phyloP scores from a whole-genome alignment of 345 rosid species.

The Aquilaria malaccensis region DNA sequence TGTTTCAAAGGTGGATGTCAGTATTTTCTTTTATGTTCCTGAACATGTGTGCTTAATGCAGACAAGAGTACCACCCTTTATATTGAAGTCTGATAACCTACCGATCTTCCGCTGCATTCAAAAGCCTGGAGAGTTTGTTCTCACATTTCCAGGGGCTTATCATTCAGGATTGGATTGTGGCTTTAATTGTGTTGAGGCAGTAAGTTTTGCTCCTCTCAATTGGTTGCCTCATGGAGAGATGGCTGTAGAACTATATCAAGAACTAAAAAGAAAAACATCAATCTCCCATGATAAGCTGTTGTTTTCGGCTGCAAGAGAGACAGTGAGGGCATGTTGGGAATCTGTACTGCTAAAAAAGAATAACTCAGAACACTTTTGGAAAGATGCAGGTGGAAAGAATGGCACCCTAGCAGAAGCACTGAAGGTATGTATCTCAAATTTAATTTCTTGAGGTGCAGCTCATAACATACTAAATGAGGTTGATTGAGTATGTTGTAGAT shows the following conservation, averaged over 20 bases:
- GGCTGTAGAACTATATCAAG: constrained; percentile 44
- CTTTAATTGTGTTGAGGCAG: constrained; percentile 59
- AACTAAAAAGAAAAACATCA: constrained; percentile 32
- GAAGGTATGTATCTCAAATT: constrained; percentile 28
- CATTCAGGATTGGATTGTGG: constrained; percentile 61
- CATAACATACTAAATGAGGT: too few species aligned
- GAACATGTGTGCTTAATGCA: constrained; percentile 22
- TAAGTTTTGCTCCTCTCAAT: constrained; percentile 59
- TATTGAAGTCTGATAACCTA: constrained; percentile 43
- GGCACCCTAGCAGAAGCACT: constrained; percentile 50
- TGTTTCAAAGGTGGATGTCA: not conserved
- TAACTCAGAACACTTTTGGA: constrained; percentile 39
- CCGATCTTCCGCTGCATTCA: constrained; percentile 61
- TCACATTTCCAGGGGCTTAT: constrained; percentile 56
- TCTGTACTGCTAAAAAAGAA: constrained; percentile 27
- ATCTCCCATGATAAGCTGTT: constrained; percentile 64
- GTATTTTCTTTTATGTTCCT: not conserved
- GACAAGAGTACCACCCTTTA: constrained; percentile 35
- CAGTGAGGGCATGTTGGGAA: constrained; percentile 55
- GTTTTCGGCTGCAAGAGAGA: constrained; percentile 51
- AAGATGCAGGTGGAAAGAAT: constrained; percentile 39
- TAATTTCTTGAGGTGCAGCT: not conserved
- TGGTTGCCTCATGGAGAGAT: constrained; percentile 70
- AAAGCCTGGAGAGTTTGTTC: constrained; percentile 63
- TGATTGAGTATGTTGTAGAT: too few species aligned